These are phyloP conservation scores for Lipomyces orientalis DNA, from an alignment of 805 yeast species.

Conservation along the genomic window DNA sequence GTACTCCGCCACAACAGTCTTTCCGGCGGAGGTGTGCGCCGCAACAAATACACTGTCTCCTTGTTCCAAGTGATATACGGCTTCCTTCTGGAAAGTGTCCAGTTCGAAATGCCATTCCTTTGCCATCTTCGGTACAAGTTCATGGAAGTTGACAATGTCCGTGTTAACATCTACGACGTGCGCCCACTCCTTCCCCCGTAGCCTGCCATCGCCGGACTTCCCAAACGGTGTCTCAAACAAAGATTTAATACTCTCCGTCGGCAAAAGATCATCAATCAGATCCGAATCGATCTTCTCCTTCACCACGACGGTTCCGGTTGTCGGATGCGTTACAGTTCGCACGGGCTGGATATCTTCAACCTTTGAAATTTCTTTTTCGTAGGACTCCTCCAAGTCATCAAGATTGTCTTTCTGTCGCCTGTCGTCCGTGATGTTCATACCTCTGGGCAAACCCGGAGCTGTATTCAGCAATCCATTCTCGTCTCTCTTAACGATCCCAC, in stretches of 20 bases:
- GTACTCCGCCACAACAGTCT: slow-evolving; percentile 97
- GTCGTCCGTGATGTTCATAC: slow-evolving; percentile 45
- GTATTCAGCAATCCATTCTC: slow-evolving; percentile 75
- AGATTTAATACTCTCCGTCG: slow-evolving; percentile 46
- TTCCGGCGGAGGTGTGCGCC: slow-evolving; percentile 98
- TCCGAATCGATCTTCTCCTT: slow-evolving; percentile 21
- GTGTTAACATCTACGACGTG: slow-evolving; percentile 90
- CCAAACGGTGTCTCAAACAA: slow-evolving; percentile 24
- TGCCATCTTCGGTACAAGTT: slow-evolving; percentile 91
- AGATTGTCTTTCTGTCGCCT: slow-evolving; percentile 17
- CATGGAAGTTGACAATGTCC: slow-evolving; percentile 79
- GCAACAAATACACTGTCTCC: slow-evolving; percentile 99
- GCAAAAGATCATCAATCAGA: slow-evolving; percentile 56
- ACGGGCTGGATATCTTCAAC: slow-evolving; percentile 11
- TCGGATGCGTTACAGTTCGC: slow-evolving; percentile 39
- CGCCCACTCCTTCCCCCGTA: slow-evolving; percentile 77
- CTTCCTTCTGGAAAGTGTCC: slow-evolving; percentile 96
- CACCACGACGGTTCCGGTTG: slow-evolving; percentile 17
- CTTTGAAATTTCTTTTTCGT: slow-evolving; percentile 14
- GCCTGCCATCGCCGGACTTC: slow-evolving; percentile 2
- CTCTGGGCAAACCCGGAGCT: slow-evolving; percentile 83
- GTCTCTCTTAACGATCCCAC: slow-evolving; percentile 62
- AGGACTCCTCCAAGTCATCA: slow-evolving; percentile 34
- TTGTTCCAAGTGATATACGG: slow-evolving; percentile 92
- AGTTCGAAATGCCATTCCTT: slow-evolving; percentile 92